phyloP scores from a whole-genome alignment of 441 rosid genomes.

The Euphorbia celastroides region DNA sequence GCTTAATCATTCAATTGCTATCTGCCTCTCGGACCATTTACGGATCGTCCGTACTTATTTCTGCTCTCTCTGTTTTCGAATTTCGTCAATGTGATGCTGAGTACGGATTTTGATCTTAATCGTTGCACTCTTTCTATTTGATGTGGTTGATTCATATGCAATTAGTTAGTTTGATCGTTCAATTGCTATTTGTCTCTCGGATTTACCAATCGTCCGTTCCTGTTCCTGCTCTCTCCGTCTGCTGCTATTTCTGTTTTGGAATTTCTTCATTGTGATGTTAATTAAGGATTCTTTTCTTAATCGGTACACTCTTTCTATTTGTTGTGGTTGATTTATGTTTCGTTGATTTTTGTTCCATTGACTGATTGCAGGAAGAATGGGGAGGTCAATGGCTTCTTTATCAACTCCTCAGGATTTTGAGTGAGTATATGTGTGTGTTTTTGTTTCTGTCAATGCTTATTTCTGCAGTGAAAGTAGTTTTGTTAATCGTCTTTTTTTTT shows the following conservation, averaged over 20 bases:
- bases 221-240: no score
- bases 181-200: no score
- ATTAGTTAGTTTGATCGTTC: no score
- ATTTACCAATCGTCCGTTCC: no score
- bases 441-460: background rate
- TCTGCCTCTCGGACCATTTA: background rate
- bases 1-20: no score
- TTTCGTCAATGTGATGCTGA: background rate
- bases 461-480: background rate
- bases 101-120: background rate
- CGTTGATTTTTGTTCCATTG: background rate
- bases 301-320: background rate
- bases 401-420: constrained; percentile 24
- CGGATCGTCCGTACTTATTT: background rate
- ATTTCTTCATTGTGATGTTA: background rate
- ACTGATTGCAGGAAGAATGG: constrained; percentile 33
- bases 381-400: constrained; percentile 26
- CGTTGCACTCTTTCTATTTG: background rate
- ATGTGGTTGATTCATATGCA: background rate
- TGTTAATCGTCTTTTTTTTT: constrained; percentile 7
- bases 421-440: constrained; percentile 20
- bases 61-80: background rate
- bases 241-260: background rate
- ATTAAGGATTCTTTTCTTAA: background rate
- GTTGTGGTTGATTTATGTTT: background rate